Conservation (phyloP, 306 rosid species). For the Acacia melanoxylon region DNA sequence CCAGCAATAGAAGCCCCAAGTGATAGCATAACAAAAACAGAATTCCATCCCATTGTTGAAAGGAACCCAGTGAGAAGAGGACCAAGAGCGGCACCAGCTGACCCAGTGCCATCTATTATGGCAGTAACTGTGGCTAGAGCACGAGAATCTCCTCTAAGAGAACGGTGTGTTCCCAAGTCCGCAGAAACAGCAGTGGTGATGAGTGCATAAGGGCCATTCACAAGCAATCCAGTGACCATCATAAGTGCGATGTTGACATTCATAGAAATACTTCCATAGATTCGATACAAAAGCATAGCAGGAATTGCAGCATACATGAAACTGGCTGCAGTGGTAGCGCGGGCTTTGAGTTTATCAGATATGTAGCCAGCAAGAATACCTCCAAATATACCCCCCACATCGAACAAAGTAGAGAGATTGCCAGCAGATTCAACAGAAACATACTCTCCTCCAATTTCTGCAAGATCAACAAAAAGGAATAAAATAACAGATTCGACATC, state of each 20-base stretch:
- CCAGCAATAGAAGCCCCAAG: conserved; percentile 69
- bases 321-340: conserved; percentile 75
- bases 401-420: conserved; percentile 80
- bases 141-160: conserved; percentile 79
- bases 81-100: conserved; percentile 84
- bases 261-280: conserved; percentile 59
- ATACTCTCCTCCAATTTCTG: conserved; percentile 79
- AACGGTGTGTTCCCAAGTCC: conserved; percentile 79
- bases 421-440: conserved; percentile 80
- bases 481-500: neutral
- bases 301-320: conserved; percentile 84
- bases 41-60: conserved; percentile 73
- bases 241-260: conserved; percentile 66
- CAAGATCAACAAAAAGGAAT: conserved; percentile 29
- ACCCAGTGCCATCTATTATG: conserved; percentile 89
- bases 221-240: conserved; percentile 72
- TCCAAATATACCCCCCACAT: conserved; percentile 82
- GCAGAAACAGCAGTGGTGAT: conserved; percentile 94
- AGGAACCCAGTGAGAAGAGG: conserved; percentile 85
- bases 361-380: conserved; percentile 83
- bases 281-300: conserved; percentile 55
- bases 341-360: conserved; percentile 84
- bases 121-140: conserved; percentile 89
- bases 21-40: conserved; percentile 64
- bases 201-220: conserved; percentile 87